phyloP scores from a whole-genome alignment of 2,329 filamentous ascomycete genomes.

The Scolecobasidium constrictum region DNA sequence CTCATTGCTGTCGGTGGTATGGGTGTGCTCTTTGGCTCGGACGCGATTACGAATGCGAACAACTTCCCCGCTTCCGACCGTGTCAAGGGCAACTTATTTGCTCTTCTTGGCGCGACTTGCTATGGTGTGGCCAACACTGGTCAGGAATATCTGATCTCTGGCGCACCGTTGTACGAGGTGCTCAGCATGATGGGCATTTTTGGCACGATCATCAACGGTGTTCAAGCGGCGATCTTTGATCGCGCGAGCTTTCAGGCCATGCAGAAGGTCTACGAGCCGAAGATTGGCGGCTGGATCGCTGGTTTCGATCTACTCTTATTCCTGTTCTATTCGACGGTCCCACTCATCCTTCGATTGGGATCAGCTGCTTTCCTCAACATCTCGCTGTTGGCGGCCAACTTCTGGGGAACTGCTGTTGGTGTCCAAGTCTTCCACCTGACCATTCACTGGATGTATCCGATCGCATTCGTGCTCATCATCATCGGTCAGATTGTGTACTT shows the following conservation, averaged over 20 bases:
- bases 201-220: slow-evolving; percentile 82
- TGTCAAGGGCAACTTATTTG: slow-evolving; percentile 88
- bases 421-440: slow-evolving; percentile 69
- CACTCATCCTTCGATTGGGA: slow-evolving; percentile 79
- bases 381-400: slow-evolving; percentile 83
- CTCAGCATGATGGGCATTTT: slow-evolving; percentile 83
- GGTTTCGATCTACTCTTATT: slow-evolving; percentile 78
- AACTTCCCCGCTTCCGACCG: slow-evolving; percentile 57
- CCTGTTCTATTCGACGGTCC: slow-evolving; percentile 80
- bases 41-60: slow-evolving; percentile 71
- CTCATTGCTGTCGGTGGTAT: slow-evolving; percentile 83
- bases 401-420: slow-evolving; percentile 93
- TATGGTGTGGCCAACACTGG: slow-evolving; percentile 88
- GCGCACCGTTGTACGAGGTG: slow-evolving; percentile 82
- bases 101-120: slow-evolving; percentile 74
- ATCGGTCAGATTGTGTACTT: slow-evolving; percentile 81
- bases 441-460: slow-evolving; percentile 87
- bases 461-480: slow-evolving; percentile 90
- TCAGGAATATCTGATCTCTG: slow-evolving; percentile 88
- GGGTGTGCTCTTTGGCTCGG: slow-evolving; percentile 75
- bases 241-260: slow-evolving; percentile 51
- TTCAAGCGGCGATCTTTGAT: slow-evolving; percentile 87
- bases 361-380: slow-evolving; percentile 96
- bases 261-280: slow-evolving; percentile 31
- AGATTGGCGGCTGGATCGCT: slow-evolving; percentile 67